Percentiles rank a stretch among this genome's conserved stretches.
These are phyloP conservation scores for Berberis thunbergii DNA, from an alignment of 164 flowering plant genomes.

Conservation along the genomic window DNA sequence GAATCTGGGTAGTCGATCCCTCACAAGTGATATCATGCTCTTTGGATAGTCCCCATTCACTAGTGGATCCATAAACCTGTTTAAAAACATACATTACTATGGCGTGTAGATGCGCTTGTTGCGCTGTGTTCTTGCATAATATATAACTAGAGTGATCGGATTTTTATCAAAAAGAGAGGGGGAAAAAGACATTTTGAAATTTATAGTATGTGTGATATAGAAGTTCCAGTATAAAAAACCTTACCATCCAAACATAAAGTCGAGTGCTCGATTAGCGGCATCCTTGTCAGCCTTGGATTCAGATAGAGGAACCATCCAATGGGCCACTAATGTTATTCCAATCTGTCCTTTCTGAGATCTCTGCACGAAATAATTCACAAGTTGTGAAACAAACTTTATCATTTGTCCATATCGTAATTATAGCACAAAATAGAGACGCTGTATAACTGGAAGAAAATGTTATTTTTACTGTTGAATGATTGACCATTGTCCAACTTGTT, in stretches of 20 bases:
- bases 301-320: slow-evolving; percentile 39
- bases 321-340: slow-evolving; percentile 37
- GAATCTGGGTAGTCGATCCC: slow-evolving; percentile 33
- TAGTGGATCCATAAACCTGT: slow-evolving; percentile 47
- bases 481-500: too few relatives aligned
- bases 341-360: slow-evolving; percentile 30
- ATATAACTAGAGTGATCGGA: too few relatives aligned
- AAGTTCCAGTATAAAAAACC: slow-evolving; percentile 4
- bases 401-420: too few relatives aligned
- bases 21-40: slow-evolving; percentile 18
- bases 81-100: neutral
- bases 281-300: slow-evolving; percentile 8
- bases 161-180: neutral
- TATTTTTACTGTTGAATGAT: too few relatives aligned
- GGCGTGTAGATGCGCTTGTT: too few relatives aligned
- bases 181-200: neutral
- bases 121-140: too few relatives aligned
- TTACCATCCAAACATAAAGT: slow-evolving; percentile 45
- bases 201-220: too few relatives aligned
- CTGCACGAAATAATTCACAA: too few relatives aligned
- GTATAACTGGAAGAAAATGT: too few relatives aligned
- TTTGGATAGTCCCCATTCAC: slow-evolving; percentile 46
- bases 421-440: too few relatives aligned
- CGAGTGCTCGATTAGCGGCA: slow-evolving; percentile 48
- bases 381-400: too few relatives aligned